Evolutionary conservation across 2,329 filamentous ascomycete species (phyloP), one percentile per base, ranked within the genome.

Genomic region (Elsinoe ampelina): DNA sequence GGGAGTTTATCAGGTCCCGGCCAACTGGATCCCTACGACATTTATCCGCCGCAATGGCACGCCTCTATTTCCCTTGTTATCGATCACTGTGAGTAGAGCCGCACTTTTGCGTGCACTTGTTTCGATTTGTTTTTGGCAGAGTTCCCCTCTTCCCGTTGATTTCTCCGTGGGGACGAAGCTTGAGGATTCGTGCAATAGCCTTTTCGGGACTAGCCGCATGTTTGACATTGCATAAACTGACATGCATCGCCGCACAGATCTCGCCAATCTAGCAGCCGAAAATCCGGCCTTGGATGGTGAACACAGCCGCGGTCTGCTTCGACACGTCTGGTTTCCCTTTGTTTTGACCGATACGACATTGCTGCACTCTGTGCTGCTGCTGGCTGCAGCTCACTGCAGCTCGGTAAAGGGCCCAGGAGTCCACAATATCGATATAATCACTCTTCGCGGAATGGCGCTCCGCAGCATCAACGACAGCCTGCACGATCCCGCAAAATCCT

Each of bases 371-470:
- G 67, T 74, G 35, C 66, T 75, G 57, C 65, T 76, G 11, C 64
- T 72, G 35, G 67, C 73, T 1, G 70, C 71, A n/a, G 70, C 73
- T 3, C 70, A 75, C 55, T 73, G 70, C 60, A 67, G 67, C 20
- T 66, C 69, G 17, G 55, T 69, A 3, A 64, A 64, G 35, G 62
- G 62, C 12, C 41, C 61, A 2, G 67, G 52, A 59, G 70, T 58
- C 11, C 68, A 70, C 57, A 57, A 61, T 13, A 68, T 70, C 55
- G 64, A 70, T 52, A 63, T 78, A 5, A 67, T 76, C 2, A 66
- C 68, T 32, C 68, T 79, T 8, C 73, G 74, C 56, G 70, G 70
- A 34, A 70, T 73, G 61, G 74, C 75, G 13, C 70, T 79, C 38
- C 60, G 64, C 17, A 67, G 71, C 34, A 73, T 78, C 64, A 76